These are phyloP conservation scores for Isatis tinctoria DNA, from an alignment of 345 rosid genomes.

Conservation along the genomic window DNA sequence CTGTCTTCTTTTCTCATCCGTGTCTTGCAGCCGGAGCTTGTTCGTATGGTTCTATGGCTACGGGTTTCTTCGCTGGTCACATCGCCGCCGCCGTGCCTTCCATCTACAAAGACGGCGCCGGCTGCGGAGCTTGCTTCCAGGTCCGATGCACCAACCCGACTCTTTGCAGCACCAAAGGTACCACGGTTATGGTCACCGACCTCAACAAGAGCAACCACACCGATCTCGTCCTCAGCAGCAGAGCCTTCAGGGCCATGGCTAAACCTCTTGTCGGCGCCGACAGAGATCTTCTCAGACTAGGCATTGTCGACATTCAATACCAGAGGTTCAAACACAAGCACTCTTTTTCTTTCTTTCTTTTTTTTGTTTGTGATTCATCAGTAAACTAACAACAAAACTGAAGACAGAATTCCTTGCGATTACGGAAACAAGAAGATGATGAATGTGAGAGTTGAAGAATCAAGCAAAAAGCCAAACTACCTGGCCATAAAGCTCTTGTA, in stretches of 20 bases:
- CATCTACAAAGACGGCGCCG: slow-evolving; percentile 78
- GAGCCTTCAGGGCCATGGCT: slow-evolving; percentile 85
- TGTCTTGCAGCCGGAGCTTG: slow-evolving; percentile 82
- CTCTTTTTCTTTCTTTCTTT: neutral
- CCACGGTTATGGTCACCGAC: slow-evolving; percentile 65
- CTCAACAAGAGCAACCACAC: slow-evolving; percentile 59
- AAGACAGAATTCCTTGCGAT: slow-evolving; percentile 75
- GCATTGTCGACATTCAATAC: slow-evolving; percentile 66
- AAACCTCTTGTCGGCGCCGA: slow-evolving; percentile 39
- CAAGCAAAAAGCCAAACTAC: slow-evolving; percentile 70
- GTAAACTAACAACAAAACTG: neutral
- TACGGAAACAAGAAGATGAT: slow-evolving; percentile 63
- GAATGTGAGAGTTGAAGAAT: slow-evolving; percentile 84
- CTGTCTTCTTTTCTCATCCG: slow-evolving; percentile 20
- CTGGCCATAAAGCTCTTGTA: slow-evolving; percentile 65
- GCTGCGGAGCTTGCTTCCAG: slow-evolving; percentile 92
- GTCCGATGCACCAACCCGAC: slow-evolving; percentile 65
- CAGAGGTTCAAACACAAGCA: slow-evolving; percentile 43
- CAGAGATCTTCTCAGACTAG: slow-evolving; percentile 47
- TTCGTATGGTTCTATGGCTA: slow-evolving; percentile 72
- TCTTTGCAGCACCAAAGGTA: slow-evolving; percentile 62
- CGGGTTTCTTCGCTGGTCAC: slow-evolving; percentile 58
- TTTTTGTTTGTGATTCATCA: neutral
- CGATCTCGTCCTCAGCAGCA: slow-evolving; percentile 73
- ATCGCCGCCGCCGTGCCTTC: slow-evolving; percentile 72